phyloP scores from a whole-genome alignment of 1,284 basidiomycete genomes.

The Sporisorium exsertum region DNA sequence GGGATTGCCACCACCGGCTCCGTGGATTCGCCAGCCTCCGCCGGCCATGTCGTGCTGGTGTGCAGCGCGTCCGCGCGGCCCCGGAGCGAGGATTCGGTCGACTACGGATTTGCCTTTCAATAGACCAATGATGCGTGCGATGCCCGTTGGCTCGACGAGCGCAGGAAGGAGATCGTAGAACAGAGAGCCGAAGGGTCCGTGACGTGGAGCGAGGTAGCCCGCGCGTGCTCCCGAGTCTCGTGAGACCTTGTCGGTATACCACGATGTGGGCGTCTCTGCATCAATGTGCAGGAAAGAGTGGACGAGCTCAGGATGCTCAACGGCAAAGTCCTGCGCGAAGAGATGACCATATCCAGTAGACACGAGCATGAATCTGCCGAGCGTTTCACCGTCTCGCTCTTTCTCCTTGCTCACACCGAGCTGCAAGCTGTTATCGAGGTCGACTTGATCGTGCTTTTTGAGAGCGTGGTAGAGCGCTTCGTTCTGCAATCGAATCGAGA shows the following conservation, averaged over 20 bases:
- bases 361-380: conserved; percentile 55
- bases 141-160: conserved; percentile 42
- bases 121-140: conserved; percentile 47
- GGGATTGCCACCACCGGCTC: conserved; percentile 44
- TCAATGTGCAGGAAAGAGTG: conserved; percentile 58
- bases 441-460: conserved; percentile 24
- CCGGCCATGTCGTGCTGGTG: conserved; percentile 40
- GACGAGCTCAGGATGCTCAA: conserved; percentile 52
- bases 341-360: conserved; percentile 54
- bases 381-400: conserved; percentile 10
- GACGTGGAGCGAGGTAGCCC: conserved; percentile 41
- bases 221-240: conserved; percentile 44
- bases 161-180: conserved; percentile 52
- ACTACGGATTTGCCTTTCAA: conserved; percentile 40
- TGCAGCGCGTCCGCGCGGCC: conserved; percentile 34
- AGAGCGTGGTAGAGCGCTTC: conserved; percentile 44
- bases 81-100: conserved; percentile 55
- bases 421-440: conserved; percentile 7
- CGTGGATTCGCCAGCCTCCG: conserved; percentile 47
- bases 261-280: conserved; percentile 52
- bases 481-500: conserved; percentile 38
- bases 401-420: conserved; percentile 12
- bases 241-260: conserved; percentile 46
- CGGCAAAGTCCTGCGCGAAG: conserved; percentile 53
- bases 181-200: conserved; percentile 39